A percentile compares a stretch with the other conserved stretches of the same genome.
Evolutionary conservation across 2,329 filamentous ascomycete species (phyloP).

Genomic region (Colletotrichum sp.): DNA sequence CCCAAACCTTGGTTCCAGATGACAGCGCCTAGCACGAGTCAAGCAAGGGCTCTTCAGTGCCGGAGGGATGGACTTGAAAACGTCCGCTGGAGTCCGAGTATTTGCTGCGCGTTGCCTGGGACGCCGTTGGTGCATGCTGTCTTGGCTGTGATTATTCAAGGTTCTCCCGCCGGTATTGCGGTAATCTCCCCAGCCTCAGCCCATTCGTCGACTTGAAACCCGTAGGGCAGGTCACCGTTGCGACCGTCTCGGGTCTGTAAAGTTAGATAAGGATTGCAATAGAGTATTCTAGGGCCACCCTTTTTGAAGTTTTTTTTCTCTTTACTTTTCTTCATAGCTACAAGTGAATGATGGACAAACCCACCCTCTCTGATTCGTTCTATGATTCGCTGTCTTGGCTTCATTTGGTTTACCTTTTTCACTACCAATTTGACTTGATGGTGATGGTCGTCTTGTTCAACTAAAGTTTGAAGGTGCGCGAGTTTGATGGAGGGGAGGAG

Average conservation of each 20-base stretch:
- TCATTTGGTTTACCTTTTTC: neutral
- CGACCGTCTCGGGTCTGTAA: neutral
- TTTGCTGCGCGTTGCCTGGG: neutral
- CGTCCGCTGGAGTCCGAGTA: neutral
- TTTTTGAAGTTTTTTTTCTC: neutral
- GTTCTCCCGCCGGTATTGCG: neutral
- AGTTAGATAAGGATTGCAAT: neutral
- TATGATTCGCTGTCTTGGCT: neutral
- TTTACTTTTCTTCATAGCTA: neutral
- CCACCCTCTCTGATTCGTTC: neutral
- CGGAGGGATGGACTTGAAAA: neutral
- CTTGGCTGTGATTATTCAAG: neutral
- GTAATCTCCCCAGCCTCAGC: neutral
- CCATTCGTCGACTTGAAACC: neutral
- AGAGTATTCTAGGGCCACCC: neutral
- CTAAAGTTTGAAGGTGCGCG: neutral
- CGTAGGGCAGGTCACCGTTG: neutral
- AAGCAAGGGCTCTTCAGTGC: fast-evolving
- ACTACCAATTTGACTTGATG: neutral
- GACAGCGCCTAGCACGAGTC: neutral
- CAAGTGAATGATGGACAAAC: neutral
- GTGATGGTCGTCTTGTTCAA: neutral
- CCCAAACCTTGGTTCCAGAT: neutral
- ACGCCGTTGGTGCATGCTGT: neutral
- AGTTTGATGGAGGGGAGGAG: neutral